Evolutionary conservation across 2,329 filamentous ascomycete species (phyloP).

Genomic region (Exophiala calicioides): DNA sequence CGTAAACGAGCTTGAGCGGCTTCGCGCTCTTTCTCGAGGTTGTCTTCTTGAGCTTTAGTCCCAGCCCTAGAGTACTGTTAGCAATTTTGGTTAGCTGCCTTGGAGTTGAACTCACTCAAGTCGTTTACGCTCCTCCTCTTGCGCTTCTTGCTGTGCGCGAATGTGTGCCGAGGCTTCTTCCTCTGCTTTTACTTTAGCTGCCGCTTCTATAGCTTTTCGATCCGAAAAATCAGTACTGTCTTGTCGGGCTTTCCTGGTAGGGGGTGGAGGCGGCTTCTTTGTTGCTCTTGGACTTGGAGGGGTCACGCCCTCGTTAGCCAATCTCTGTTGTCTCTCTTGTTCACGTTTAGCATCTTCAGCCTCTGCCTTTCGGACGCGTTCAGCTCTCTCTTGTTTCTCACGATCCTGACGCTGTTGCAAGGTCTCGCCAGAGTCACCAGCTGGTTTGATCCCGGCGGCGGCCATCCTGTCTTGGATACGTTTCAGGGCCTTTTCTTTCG

Average conservation of each 20-base stretch:
- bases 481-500: conserved; percentile 94
- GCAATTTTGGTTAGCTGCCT: conserved; percentile 29
- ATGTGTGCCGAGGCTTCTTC: conserved; percentile 67
- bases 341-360: conserved; percentile 91
- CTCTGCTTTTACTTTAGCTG: conserved; percentile 60
- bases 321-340: conserved; percentile 77
- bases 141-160: conserved; percentile 71
- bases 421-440: conserved; percentile 75
- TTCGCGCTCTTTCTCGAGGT: conserved; percentile 75
- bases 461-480: conserved; percentile 96
- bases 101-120: conserved; percentile 71
- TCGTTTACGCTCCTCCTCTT: conserved; percentile 70
- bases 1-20: conserved; percentile 80
- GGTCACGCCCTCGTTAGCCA: conserved; percentile 72
- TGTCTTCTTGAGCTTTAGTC: conserved; percentile 73
- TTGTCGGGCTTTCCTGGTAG: conserved; percentile 68
- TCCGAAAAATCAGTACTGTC: conserved; percentile 60
- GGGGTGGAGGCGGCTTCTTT: conserved; percentile 73
- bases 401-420: conserved; percentile 82
- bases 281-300: conserved; percentile 50
- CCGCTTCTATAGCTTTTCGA: conserved; percentile 56
- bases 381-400: conserved; percentile 82
- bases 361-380: conserved; percentile 84
- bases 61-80: conserved; percentile 60
- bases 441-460: conserved; percentile 85